Percentiles rank a stretch among this genome's conserved stretches.
These are phyloP conservation scores for Schizosaccharomyces pombe DNA, from an alignment of 805 yeast genomes.

Conservation along the genomic window DNA sequence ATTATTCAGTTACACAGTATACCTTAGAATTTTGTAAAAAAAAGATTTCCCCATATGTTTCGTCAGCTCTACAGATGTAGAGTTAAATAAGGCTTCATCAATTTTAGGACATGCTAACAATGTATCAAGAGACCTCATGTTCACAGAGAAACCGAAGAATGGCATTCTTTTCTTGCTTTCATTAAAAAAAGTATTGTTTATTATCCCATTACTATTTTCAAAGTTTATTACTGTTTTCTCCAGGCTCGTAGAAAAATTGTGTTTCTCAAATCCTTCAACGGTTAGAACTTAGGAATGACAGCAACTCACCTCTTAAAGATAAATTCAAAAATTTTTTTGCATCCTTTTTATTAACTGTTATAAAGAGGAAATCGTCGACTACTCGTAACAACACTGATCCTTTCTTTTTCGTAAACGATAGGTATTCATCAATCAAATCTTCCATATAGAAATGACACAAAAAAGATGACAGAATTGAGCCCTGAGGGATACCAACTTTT, in stretches of 20 bases:
- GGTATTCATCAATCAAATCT: constrained; percentile 22
- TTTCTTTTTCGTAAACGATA: constrained; percentile 12
- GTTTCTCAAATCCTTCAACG: constrained; percentile 20
- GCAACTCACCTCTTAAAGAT: constrained; percentile 11
- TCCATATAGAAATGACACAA: constrained; percentile 58
- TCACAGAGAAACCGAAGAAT: not conserved
- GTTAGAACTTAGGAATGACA: not conserved
- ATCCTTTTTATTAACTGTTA: constrained; percentile 23
- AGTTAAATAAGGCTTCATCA: not conserved
- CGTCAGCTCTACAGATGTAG: not conserved
- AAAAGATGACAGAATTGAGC: constrained; percentile 49
- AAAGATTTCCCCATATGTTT: not conserved
- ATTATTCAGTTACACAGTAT: not conserved
- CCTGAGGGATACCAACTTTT: constrained; percentile 59
- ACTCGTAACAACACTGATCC: constrained; percentile 30
- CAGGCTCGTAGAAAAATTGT: constrained; percentile 20
- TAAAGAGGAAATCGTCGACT: constrained; percentile 69
- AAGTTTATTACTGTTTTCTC: constrained; percentile 19
- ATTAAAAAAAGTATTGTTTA: too few species aligned
- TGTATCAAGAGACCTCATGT: not conserved
- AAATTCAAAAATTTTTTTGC: constrained; percentile 16
- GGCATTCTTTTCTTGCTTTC: not conserved
- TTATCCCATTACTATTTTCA: too few species aligned
- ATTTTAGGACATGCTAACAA: not conserved
- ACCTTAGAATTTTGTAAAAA: not conserved